phyloP scores from a whole-genome alignment of 192 early-diverging fungal species.

The Podila verticillata region DNA sequence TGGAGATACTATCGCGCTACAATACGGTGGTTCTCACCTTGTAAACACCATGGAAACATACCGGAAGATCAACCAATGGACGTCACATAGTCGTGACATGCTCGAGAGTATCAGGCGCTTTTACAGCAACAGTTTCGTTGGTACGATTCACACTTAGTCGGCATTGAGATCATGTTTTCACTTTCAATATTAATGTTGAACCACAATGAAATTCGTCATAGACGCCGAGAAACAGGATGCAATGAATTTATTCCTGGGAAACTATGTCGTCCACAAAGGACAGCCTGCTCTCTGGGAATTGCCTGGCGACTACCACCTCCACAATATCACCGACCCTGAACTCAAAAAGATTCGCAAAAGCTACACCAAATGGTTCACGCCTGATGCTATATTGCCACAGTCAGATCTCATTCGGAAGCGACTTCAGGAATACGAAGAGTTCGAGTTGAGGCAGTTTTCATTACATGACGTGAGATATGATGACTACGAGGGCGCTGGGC shows the following conservation, averaged over 20 bases:
- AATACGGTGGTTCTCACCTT: constrained; percentile 97
- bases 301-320: constrained; percentile 78
- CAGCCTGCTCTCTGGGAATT: constrained; percentile 80
- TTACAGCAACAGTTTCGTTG: constrained; percentile 93
- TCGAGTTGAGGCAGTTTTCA: neutral
- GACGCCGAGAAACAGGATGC: constrained; percentile 98
- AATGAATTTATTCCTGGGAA: constrained; percentile 91
- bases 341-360: constrained; percentile 52
- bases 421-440: constrained; percentile 20
- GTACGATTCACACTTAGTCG: constrained; percentile 42
- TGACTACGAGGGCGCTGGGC: constrained; percentile 9
- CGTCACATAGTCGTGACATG: constrained; percentile 94
- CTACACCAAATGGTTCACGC: constrained; percentile 73
- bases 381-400: constrained; percentile 52
- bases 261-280: constrained; percentile 65
- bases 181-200: too few relatives aligned
- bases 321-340: constrained; percentile 61
- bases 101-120: constrained; percentile 93
- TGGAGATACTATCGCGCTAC: constrained; percentile 94
- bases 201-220: constrained; percentile 8
- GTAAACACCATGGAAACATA: constrained; percentile 99
- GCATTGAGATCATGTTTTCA: neutral
- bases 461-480: constrained; percentile 24
- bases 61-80: constrained; percentile 93
- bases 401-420: constrained; percentile 34